Conservation (phyloP, 768 basidiomycete genomes). For the Tylopilus subfusipes region DNA sequence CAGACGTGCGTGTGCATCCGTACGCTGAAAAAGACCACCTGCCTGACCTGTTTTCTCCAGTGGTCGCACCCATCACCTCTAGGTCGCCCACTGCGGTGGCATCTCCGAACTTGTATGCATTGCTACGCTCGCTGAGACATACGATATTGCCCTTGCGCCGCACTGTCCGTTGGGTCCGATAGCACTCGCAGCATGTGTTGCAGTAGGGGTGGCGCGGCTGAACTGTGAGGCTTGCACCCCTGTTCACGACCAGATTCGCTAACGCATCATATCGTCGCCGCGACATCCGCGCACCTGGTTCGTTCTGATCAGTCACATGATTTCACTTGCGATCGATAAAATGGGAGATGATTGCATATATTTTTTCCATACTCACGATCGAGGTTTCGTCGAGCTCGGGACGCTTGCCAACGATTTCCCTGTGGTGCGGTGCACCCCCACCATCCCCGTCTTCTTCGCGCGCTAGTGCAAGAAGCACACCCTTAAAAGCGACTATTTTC, state of each 20-base stretch:
- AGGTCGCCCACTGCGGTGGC: not conserved
- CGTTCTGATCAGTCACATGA: conserved; percentile 25
- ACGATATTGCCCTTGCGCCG: not conserved
- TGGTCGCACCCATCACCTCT: not conserved
- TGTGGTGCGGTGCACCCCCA: not conserved
- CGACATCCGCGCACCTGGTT: too few relatives aligned
- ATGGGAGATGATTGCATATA: not conserved
- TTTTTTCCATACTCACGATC: conserved; percentile 7
- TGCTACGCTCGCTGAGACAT: not conserved
- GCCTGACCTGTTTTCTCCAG: not conserved
- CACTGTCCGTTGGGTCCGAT: not conserved
- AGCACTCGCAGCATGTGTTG: conserved; percentile 50
- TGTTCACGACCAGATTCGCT: not conserved
- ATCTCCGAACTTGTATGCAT: not conserved
- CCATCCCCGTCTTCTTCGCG: conserved; percentile 11
- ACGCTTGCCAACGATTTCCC: not conserved
- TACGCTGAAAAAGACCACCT: not conserved
- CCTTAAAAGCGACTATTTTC: conserved; percentile 1
- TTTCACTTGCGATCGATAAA: conserved; percentile 2
- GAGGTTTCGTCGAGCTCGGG: not conserved
- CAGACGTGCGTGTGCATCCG: not conserved
- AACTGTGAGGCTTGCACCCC: conserved; percentile 45
- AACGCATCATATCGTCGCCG: not conserved
- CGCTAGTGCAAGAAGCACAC: conserved; percentile 9
- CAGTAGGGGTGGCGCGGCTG: conserved; percentile 40